Conservation (phyloP, 78 protist genomes). For the Dictyostelium discoideum region dicty_2.7 NC_007089.4:4787501-4788000, state of each 20-base stretch:
- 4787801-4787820: not conserved
- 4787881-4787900: conserved; percentile 60
- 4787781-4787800: not conserved
- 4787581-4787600: not conserved
- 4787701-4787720: conserved; percentile 71
- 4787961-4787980: conserved; percentile 69
- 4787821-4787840: not conserved
- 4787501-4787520: conserved; percentile 36
- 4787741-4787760: conserved; percentile 26
- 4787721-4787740: conserved; percentile 57
- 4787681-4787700: not conserved
- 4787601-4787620: conserved; percentile 76
- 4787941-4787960: conserved; percentile 70
- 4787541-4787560: too few relatives aligned
- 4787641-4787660: conserved; percentile 84
- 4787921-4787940: conserved; percentile 84
- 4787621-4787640: conserved; percentile 49
- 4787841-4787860: not conserved
- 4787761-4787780: not conserved
- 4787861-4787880: not conserved
- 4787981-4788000: conserved; percentile 77
- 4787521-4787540: conserved; percentile 49
- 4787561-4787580: not conserved
- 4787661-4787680: conserved; percentile 72
- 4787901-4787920: conserved; percentile 48